phyloP scores from a whole-genome alignment of 2,329 filamentous ascomycete species.

The Westerdykella aurantiaca region DNA sequence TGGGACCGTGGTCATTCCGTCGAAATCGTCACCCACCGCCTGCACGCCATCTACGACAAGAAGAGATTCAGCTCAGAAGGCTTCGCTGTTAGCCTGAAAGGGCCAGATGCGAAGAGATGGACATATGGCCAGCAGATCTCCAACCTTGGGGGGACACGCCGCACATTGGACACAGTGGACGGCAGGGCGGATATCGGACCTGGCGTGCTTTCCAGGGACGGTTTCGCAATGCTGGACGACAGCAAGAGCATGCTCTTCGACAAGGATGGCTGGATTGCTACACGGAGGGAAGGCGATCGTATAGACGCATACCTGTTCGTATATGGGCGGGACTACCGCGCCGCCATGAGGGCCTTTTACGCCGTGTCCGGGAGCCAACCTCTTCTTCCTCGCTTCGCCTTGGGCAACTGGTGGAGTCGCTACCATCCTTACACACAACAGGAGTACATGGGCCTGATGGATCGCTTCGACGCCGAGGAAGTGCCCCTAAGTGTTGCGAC shows the following conservation, averaged over 20 bases:
- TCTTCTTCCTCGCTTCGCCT: slow-evolving; percentile 50
- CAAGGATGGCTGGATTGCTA: slow-evolving; percentile 48
- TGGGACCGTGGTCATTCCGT: slow-evolving; percentile 44
- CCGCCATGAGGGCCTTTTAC: slow-evolving; percentile 51
- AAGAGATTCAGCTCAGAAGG: slow-evolving; percentile 49
- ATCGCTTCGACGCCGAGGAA: slow-evolving; percentile 46
- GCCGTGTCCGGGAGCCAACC: slow-evolving; percentile 53
- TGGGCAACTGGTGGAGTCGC: slow-evolving; percentile 63
- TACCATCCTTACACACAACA: slow-evolving; percentile 54
- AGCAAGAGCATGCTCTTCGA: slow-evolving; percentile 54
- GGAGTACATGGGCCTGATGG: slow-evolving; percentile 55
- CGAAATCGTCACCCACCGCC: slow-evolving; percentile 52
- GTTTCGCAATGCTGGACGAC: slow-evolving; percentile 52
- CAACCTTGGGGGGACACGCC: slow-evolving; percentile 46
- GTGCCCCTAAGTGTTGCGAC: slow-evolving; percentile 57
- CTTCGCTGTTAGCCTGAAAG: slow-evolving; percentile 44
- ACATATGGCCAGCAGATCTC: slow-evolving; percentile 42
- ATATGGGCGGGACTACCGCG: slow-evolving; percentile 54
- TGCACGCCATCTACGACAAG: slow-evolving; percentile 56
- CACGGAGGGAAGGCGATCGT: slow-evolving; percentile 43
- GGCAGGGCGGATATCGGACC: slow-evolving; percentile 47
- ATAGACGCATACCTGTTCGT: slow-evolving; percentile 57
- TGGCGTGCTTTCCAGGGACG: slow-evolving; percentile 48
- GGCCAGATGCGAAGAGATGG: slow-evolving; percentile 45
- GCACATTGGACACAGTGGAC: slow-evolving; percentile 52